These are phyloP conservation scores for Wickerhamiella sergipiensis DNA, from an alignment of 805 yeast species.

Conservation along the genomic window DNA sequence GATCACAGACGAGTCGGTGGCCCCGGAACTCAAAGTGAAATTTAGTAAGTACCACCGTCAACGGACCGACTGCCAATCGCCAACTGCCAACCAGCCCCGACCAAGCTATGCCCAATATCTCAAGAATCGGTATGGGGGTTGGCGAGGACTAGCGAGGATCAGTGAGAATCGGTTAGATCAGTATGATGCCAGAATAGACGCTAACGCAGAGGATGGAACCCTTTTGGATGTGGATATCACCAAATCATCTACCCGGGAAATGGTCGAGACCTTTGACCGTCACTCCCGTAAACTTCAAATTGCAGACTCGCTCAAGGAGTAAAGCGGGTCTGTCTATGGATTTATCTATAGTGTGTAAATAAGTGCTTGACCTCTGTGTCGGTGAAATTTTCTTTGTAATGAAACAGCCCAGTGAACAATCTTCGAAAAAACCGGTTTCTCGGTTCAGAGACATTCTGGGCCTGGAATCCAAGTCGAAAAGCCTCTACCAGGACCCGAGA, in stretches of 20 bases:
- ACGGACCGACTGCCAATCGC: too few species aligned
- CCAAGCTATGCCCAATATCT: too few species aligned
- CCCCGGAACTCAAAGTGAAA: slow-evolving; percentile 59
- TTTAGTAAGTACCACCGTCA: slow-evolving; percentile 32
- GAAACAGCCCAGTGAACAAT: slow-evolving; percentile 78
- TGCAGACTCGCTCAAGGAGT: slow-evolving; percentile 34
- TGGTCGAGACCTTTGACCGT: slow-evolving; percentile 55
- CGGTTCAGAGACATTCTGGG: slow-evolving; percentile 54
- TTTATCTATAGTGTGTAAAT: background rate
- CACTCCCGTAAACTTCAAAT: slow-evolving; percentile 70
- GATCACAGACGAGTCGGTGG: slow-evolving; percentile 30
- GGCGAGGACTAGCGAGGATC: too few species aligned
- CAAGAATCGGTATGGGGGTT: too few species aligned
- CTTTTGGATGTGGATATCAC: slow-evolving; percentile 56
- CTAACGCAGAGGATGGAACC: slow-evolving; percentile 48
- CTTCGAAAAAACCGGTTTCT: slow-evolving; percentile 60
- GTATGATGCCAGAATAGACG: background rate
- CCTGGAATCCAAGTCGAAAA: slow-evolving; percentile 23
- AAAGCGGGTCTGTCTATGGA: background rate
- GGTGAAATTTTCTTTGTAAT: slow-evolving; percentile 28
- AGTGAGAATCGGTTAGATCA: too few species aligned
- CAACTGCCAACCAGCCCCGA: too few species aligned
- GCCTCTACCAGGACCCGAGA: slow-evolving; percentile 64
- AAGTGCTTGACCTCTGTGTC: too few species aligned
- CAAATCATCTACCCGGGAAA: slow-evolving; percentile 40